Evolutionary conservation across 106 monocot genomes (phyloP), one percentile per base, ranked within the genome.

Genomic region (Chionographis japonica): DNA sequence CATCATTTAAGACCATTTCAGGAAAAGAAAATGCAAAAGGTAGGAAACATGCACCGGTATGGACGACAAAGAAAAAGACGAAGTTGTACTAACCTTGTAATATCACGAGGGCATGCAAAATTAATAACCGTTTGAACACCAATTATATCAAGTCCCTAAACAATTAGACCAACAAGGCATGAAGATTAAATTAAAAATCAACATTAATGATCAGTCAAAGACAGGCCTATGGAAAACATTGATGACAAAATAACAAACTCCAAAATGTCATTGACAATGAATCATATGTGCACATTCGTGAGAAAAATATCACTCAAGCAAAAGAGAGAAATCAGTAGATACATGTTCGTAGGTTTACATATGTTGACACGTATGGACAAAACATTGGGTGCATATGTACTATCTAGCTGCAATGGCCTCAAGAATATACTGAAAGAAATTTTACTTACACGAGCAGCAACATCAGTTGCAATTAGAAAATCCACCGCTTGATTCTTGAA

Each of bases 381-480:
- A 52, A 7, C 18, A 60, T 5, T 46, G 46, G 52, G 15, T 19
- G 14, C 16, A 60, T 17, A 51, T 20, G 46, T 6, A 59, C 12
- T 57, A 42, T 43, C 39, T 14, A 69, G 50, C 56, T 52, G 50
- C 40, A 17, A 58, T 60, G 4, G 10, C 50, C 20, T 51, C 16
- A 37, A 63, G 27, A 5, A 11, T 54, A 46, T 35, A 52, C 7
- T 10, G n/a, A 59, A 73, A 56, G 40, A 59, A 67, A 15, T 35
- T 58, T 13, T 46, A 82, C 97, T 89, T 81, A 97, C 97, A 78
- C 97, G 97, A 72, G 97, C 97, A 80, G 97, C 97, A 78, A 97
- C 97, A 85, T 97, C 97, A 84, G 97, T 97, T 66, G 97, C 88
- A 75, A 97, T 87, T 27, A 97, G 77, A 74, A 92, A 97, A 73